These are phyloP conservation scores for Zygosaccharomyces pseudorouxii DNA, from an alignment of 805 yeast genomes.

Conservation along the genomic window DNA sequence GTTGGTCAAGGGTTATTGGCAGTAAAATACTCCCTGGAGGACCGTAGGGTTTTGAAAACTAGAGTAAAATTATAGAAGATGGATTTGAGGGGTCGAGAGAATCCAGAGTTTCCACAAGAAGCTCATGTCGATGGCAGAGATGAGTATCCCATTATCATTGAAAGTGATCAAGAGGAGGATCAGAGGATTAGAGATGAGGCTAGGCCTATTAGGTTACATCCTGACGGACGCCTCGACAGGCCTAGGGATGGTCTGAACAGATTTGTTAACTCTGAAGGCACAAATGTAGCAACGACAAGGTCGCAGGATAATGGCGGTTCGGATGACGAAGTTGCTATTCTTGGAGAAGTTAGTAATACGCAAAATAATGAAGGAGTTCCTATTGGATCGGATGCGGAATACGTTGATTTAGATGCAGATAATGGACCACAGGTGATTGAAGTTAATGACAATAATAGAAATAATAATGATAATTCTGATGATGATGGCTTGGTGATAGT, in stretches of 20 bases:
- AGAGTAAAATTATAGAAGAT: neutral
- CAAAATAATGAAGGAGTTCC: slow-evolving; percentile 15
- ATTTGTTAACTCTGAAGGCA: slow-evolving; percentile 15
- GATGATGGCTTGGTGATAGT: slow-evolving; percentile 33
- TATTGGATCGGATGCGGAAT: slow-evolving; percentile 27
- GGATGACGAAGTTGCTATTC: slow-evolving; percentile 23
- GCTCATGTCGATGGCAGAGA: neutral
- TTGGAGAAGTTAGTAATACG: slow-evolving; percentile 16
- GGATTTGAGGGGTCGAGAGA: slow-evolving; percentile 4
- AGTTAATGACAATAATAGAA: slow-evolving; percentile 5
- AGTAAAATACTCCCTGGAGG: neutral
- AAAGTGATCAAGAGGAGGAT: slow-evolving; percentile 31
- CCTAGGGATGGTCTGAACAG: slow-evolving; percentile 20
- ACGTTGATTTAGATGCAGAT: slow-evolving; percentile 27
- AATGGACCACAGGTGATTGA: slow-evolving; percentile 8
- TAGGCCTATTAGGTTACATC: slow-evolving; percentile 12
- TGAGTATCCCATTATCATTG: slow-evolving; percentile 24
- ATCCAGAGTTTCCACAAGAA: neutral
- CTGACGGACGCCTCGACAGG: slow-evolving; percentile 15
- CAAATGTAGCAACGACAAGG: slow-evolving; percentile 4
- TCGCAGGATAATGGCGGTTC: neutral
- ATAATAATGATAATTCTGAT: slow-evolving; percentile 14
- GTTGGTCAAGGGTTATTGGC: neutral
- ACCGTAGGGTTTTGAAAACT: neutral
- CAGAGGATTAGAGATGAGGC: slow-evolving; percentile 14